Evolutionary conservation across 2,329 filamentous ascomycete genomes (phyloP), one percentile per base, ranked within the genome.

Genomic region (Didymella arachidicola): DNA sequence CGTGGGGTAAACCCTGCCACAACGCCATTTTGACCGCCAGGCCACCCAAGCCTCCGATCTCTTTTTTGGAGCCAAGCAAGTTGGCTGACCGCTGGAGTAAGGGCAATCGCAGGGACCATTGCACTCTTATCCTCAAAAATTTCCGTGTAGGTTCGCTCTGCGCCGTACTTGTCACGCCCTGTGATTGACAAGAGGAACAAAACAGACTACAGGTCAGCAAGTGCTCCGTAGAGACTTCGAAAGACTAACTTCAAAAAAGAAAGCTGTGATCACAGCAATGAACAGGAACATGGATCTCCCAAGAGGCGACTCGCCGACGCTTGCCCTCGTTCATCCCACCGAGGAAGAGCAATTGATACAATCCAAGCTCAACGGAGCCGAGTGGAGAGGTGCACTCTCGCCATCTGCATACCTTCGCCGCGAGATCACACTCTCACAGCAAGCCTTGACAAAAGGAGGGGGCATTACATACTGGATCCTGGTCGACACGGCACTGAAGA

Each of bases 401-500:
- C 60, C 83, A 2, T 78, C 84, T 26, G 78, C 83, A 41, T 89
- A 89, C 66, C 78, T 88, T 25, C 79, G 80, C 14, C 83, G 87
- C 48, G 87, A 89, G 71, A 74, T 81, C 19, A 72, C 80, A 45
- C 80, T 89, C 7, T 72, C 79, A 38, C 71, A 78, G 38, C 83
- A 86, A 64, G 76, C 78, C 2, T 73, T 87, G 55, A 85, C 83
- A 27, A 79, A 77, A 56, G 79, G 86, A 56, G 84, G 83, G 29
- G 82, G 81, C 2, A 79, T 88, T 53, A 86, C 83, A 2, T 81
- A 80, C 57, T 89, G 87, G 87, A 80, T 87, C 50, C 75, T 89
- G 19, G 81, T 87, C 16, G 82, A 86, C 64, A 76, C 76, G 18
- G 65, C 72, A 4, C 66, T 72, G 6, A 60, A 68, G 47, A 57